Percentiles rank a stretch among this genome's conserved stretches.
These are phyloP conservation scores for Isatis tinctoria DNA, from an alignment of 345 rosid genomes.

Conservation along the genomic window DNA sequence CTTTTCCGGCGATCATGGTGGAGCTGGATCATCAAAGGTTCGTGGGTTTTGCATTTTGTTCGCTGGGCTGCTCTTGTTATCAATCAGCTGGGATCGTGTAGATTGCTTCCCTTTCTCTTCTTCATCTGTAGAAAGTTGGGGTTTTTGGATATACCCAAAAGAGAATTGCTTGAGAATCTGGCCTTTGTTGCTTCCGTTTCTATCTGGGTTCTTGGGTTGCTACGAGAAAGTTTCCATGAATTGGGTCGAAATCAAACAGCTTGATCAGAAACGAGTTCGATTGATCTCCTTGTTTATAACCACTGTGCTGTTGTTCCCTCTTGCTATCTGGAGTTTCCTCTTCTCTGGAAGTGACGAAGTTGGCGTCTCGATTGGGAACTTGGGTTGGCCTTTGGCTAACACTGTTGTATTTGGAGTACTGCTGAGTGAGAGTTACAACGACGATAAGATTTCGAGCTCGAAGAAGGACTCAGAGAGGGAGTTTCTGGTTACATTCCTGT, in stretches of 20 bases:
- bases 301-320: slow-evolving; percentile 60
- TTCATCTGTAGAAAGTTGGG: slow-evolving; percentile 36
- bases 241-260: slow-evolving; percentile 52
- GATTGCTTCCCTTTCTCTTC: slow-evolving; percentile 74
- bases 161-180: slow-evolving; percentile 63
- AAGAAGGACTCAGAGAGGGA: slow-evolving; percentile 62
- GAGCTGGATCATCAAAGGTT: slow-evolving; percentile 34
- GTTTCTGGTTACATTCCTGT: slow-evolving; percentile 66
- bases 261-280: slow-evolving; percentile 65
- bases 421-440: slow-evolving; percentile 67
- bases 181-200: slow-evolving; percentile 86
- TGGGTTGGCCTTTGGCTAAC: slow-evolving; percentile 89
- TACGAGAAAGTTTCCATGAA: slow-evolving; percentile 78
- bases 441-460: slow-evolving; percentile 51
- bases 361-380: slow-evolving; percentile 48
- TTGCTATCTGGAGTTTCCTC: slow-evolving; percentile 61
- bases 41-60: slow-evolving; percentile 63
- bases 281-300: slow-evolving; percentile 65
- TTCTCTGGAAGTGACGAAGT: slow-evolving; percentile 43
- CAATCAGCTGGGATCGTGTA: slow-evolving; percentile 85
- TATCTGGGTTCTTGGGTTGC: slow-evolving; percentile 81
- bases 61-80: slow-evolving; percentile 60
- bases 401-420: slow-evolving; percentile 88
- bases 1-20: slow-evolving; percentile 11
- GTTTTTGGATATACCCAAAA: slow-evolving; percentile 45